Evolutionary conservation across 306 rosid genomes (phyloP).

Genomic region (Cyamopsis tetragonoloba): DNA sequence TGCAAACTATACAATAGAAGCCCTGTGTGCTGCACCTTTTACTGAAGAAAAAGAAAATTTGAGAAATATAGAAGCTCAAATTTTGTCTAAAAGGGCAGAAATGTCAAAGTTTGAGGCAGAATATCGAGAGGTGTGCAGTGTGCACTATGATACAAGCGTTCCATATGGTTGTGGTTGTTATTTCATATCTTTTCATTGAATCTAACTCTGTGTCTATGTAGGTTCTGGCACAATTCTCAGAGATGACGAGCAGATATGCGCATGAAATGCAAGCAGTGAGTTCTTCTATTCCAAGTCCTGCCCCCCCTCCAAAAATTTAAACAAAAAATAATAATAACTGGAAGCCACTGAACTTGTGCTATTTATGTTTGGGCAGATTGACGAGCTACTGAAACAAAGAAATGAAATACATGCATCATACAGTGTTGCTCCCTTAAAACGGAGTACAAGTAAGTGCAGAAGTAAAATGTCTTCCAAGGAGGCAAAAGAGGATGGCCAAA

Average conservation of each 20-base stretch:
- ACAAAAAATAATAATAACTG: not conserved
- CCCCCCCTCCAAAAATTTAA: too few relatives aligned
- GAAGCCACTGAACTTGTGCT: not conserved
- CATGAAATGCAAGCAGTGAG: constrained; percentile 93
- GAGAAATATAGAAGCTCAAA: constrained; percentile 69
- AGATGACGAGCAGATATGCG: constrained; percentile 88
- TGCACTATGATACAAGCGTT: constrained; percentile 20
- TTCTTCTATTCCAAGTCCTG: not conserved
- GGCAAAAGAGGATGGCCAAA: constrained; percentile 62
- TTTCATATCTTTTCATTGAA: not conserved
- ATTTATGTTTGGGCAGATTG: constrained; percentile 55
- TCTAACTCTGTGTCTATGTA: constrained; percentile 34
- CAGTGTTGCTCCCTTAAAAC: constrained; percentile 65
- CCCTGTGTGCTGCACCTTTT: constrained; percentile 71
- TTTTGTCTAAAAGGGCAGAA: constrained; percentile 86
- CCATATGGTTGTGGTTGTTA: constrained; percentile 6
- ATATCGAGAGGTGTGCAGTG: constrained; percentile 87
- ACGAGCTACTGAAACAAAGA: constrained; percentile 84
- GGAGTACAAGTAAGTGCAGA: constrained; percentile 68
- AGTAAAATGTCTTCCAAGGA: constrained; percentile 64
- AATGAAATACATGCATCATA: constrained; percentile 87
- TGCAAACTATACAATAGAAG: constrained; percentile 90
- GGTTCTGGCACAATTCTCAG: constrained; percentile 93
- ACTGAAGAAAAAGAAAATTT: constrained; percentile 71
- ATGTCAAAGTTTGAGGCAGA: constrained; percentile 92